These are phyloP conservation scores for Flagelloscypha sp. DNA, from an alignment of 768 basidiomycete genomes.

Conservation along the genomic window DNA sequence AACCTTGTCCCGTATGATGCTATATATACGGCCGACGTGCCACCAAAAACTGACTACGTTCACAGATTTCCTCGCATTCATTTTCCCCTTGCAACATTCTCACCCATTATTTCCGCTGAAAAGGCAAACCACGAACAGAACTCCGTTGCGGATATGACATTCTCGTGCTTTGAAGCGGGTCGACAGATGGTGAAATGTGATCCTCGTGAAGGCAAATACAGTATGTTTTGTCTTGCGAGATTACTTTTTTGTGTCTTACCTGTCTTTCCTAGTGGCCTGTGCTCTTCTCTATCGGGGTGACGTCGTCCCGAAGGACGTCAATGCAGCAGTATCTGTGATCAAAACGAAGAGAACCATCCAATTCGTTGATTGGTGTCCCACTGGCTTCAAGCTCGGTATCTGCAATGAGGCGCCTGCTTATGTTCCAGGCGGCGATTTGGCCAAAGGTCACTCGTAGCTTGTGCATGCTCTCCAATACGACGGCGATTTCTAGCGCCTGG, in stretches of 20 bases:
- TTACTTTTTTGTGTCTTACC: constrained; percentile 10
- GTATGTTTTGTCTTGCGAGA: constrained; percentile 38
- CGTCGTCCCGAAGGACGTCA: constrained; percentile 93
- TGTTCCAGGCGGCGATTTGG: constrained; percentile 92
- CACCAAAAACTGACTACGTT: constrained; percentile 8
- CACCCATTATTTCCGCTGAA: constrained; percentile 90
- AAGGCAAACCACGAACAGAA: constrained; percentile 97
- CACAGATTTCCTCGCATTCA: constrained; percentile 93
- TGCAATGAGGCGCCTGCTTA: constrained; percentile 93
- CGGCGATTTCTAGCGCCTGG: constrained; percentile 93
- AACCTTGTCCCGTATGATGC: constrained; percentile 87
- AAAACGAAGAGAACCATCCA: constrained; percentile 98
- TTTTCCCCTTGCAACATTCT: constrained; percentile 95
- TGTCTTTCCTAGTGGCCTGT: constrained; percentile 68
- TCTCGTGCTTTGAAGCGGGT: constrained; percentile 92
- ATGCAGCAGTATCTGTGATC: constrained; percentile 86
- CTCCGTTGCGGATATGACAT: constrained; percentile 97
- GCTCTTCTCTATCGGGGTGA: constrained; percentile 91
- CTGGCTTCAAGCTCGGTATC: constrained; percentile 94
- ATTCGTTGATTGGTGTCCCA: constrained; percentile 97
- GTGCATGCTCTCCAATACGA: constrained; percentile 97
- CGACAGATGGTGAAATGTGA: constrained; percentile 97
- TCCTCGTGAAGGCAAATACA: constrained; percentile 97
- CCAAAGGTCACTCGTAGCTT: constrained; percentile 88
- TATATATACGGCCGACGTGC: background rate